A percentile compares a stretch with the other conserved stretches of the same genome.
Conservation (phyloP, 805 yeast species). For the Myxozyma neotropica region DNA sequence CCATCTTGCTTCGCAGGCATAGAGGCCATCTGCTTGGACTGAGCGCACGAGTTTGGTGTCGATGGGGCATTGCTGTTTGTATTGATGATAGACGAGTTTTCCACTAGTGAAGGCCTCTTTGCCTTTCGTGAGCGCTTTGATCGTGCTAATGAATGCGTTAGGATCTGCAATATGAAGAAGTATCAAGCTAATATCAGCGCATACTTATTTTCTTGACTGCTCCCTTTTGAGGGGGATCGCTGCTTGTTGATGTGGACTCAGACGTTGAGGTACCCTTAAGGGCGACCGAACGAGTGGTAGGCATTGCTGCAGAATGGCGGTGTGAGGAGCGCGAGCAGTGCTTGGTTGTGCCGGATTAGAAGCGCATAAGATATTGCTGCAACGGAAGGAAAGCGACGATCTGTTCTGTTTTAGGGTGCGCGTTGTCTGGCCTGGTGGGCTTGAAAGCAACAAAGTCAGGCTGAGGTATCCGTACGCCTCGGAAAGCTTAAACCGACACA, state of each 20-base stretch:
- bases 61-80: not conserved
- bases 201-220: conserved; percentile 1
- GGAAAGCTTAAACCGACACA: not conserved
- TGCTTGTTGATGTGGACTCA: not conserved
- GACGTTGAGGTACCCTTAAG: not conserved
- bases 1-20: conserved; percentile 2
- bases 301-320: conserved; percentile 8
- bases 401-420: no score
- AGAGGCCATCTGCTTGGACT: not conserved
- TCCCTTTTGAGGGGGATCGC: not conserved
- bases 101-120: conserved; percentile 3
- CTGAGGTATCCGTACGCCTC: not conserved
- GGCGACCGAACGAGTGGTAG: conserved; percentile 11
- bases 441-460: not conserved
- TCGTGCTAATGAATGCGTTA: not conserved
- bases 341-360: not conserved
- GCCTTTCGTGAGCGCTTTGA: conserved; percentile 1
- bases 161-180: no score
- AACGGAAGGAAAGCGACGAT: not conserved
- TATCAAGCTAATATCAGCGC: not conserved
- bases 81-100: not conserved
- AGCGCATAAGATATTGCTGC: not conserved
- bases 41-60: not conserved
- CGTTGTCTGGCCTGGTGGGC: no score
- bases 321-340: not conserved